Base-by-base conservation (phyloP, 805 yeast genomes). In the Saturnispora silvae region DNA sequence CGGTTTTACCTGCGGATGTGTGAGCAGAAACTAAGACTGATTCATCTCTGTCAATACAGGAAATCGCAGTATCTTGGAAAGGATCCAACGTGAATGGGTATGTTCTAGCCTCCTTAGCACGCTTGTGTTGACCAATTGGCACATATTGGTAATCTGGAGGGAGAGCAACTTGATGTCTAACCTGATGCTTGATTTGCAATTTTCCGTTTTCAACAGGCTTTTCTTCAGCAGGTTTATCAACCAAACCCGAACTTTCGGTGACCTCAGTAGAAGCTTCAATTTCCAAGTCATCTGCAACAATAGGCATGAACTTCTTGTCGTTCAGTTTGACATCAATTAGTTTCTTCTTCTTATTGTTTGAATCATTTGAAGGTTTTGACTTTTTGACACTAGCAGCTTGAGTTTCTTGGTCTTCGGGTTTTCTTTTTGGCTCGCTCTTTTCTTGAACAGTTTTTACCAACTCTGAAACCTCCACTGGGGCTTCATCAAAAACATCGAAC, bases 11-110 rank as follows among this genome's bases (percentile, higher is more conserved):
- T 9, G 96, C 96, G 35, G 96, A 86, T 0, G 96, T 87, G 52
- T 86, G 97, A 8, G 99, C 99, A 24, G 96, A 86, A 4, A 92
- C 98, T 48, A 92, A 67, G 18, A 92, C 99, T 2, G 95, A 81
- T 61, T 89, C 97, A 48, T 77, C 74, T 54, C 97, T 70, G 57
- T 92, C 97, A 45, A 92, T 92, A 62, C 97, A 89, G 9, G 95
- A 86, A 45, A 92, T 80, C 13, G 97, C 82, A 15, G 95, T 87
- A 49, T 92, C 95, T 64, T 92, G 99, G 68, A 92, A 92, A 22
- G 98, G 96, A 70, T 92, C 99, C 47, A 92, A 68, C 0, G 77
- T 74, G 60, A 92, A 92, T 0, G 97, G 97, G 51, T 92, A 92
- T 0, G 81, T 75, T 48, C 96, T 70, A 2, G 97, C 98, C 48